Conservation (phyloP, 805 yeast genomes). For the Monosporozyma aerobia region DNA sequence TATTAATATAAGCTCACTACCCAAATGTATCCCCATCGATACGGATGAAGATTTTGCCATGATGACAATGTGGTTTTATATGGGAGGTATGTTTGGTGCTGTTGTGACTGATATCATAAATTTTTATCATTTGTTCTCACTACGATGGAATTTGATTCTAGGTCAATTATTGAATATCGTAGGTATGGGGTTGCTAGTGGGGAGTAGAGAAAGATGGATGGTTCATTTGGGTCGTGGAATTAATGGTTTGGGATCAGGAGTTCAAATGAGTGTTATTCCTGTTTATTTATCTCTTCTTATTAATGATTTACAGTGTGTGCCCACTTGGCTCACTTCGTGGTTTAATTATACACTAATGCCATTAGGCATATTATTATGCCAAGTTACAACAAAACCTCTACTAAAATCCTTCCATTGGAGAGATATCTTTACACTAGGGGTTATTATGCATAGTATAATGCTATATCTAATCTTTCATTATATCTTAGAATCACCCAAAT, state of each 20-base stretch:
- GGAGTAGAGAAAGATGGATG: not conserved
- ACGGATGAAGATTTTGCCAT: constrained; percentile 56
- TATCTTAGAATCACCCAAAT: constrained; percentile 5
- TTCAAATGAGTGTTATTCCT: constrained; percentile 70
- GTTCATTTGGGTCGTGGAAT: constrained; percentile 48
- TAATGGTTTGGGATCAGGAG: constrained; percentile 75
- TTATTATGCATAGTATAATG: not conserved
- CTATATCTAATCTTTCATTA: not conserved
- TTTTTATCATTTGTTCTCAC: not conserved
- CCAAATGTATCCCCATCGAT: constrained; percentile 51
- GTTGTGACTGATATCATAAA: constrained; percentile 6
- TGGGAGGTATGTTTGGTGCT: constrained; percentile 79
- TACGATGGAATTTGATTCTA: not conserved
- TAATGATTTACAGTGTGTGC: not conserved
- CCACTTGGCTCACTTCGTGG: not conserved
- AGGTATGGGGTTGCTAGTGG: not conserved
- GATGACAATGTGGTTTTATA: constrained; percentile 62
- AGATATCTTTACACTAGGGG: constrained; percentile 1
- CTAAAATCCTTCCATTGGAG: constrained; percentile 6
- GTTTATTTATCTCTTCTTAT: constrained; percentile 30
- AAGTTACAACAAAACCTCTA: constrained; percentile 41
- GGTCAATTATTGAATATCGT: not conserved
- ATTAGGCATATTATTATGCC: constrained; percentile 67
- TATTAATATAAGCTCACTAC: constrained; percentile 31
- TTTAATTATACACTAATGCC: constrained; percentile 17